Percentiles rank a stretch among this genome's conserved stretches.
These are phyloP conservation scores for Rhizomucor pusillus DNA, from an alignment of 371 early-diverging fungal species.

Conservation along the genomic window DNA sequence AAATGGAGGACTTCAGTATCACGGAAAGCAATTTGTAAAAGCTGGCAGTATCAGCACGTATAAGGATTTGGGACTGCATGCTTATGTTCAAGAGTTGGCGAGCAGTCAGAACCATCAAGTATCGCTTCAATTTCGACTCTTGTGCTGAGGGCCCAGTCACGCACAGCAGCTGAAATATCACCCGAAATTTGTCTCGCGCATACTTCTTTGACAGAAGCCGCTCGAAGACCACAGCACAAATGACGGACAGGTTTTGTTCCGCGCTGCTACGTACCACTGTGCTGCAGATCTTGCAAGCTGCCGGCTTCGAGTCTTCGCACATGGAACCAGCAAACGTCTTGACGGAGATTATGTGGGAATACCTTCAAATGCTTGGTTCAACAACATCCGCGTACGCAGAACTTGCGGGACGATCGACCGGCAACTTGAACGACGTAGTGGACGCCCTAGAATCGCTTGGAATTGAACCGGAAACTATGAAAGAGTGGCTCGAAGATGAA, in stretches of 20 bases:
- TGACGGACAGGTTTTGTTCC: slow-evolving; percentile 47
- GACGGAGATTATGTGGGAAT: slow-evolving; percentile 44
- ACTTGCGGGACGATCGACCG: slow-evolving; percentile 36
- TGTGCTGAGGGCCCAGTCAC: no score
- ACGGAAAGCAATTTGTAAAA: no score
- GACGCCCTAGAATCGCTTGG: slow-evolving; percentile 30
- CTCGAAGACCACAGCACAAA: no score
- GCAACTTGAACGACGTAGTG: slow-evolving; percentile 33
- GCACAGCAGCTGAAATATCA: no score
- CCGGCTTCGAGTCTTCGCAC: slow-evolving; percentile 46
- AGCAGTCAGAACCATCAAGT: no score
- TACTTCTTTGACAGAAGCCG: no score
- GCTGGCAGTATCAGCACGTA: no score
- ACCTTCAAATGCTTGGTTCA: slow-evolving; percentile 38
- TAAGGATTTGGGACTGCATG: no score
- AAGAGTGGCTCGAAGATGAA: slow-evolving; percentile 42
- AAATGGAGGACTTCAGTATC: no score
- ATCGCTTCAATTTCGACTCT: no score
- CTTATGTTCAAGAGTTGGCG: no score
- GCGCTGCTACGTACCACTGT: slow-evolving; percentile 41
- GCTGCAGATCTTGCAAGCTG: slow-evolving; percentile 45
- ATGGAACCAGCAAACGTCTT: slow-evolving; percentile 32
- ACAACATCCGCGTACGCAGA: slow-evolving; percentile 41
- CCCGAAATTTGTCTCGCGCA: no score
- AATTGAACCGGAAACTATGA: slow-evolving; percentile 23